Evolutionary conservation across 495 filamentous ascomycete genomes (phyloP).

Genomic region (Penicillium cosmopolitanum): DNA sequence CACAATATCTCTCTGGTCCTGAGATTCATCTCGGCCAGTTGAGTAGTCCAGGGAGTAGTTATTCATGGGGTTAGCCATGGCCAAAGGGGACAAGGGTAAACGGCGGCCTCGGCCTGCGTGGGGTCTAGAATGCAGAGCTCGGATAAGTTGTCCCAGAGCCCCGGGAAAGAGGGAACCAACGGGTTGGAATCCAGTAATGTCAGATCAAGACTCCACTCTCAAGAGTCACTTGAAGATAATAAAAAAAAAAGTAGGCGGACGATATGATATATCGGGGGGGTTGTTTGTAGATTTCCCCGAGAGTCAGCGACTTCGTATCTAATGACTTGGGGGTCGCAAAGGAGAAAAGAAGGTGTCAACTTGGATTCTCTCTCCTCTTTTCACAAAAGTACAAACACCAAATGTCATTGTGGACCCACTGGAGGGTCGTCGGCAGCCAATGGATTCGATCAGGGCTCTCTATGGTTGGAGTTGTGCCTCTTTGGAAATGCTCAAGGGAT

Average conservation of each 20-base stretch:
- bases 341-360: constrained; percentile 13
- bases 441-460: neutral
- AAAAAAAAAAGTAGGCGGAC: neutral
- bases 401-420: constrained; percentile 26
- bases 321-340: neutral
- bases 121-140: constrained; percentile 32
- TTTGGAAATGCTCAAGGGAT: neutral
- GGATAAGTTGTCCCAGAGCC: constrained; percentile 32
- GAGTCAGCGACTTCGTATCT: neutral
- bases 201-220: constrained; percentile 20
- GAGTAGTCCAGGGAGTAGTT: constrained; percentile 16
- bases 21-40: constrained; percentile 15
- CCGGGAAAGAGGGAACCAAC: constrained; percentile 28
- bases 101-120: constrained; percentile 27
- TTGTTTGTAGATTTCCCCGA: neutral
- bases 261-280: neutral
- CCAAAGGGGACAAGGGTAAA: neutral
- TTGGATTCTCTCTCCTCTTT: constrained; percentile 9
- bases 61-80: constrained; percentile 25
- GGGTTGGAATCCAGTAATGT: constrained; percentile 20
- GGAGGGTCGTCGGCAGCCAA: constrained; percentile 16
- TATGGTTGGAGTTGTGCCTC: neutral
- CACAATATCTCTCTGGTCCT: constrained; percentile 9
- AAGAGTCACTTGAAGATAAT: neutral
- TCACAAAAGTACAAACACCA: constrained; percentile 21